phyloP scores from a whole-genome alignment of 768 basidiomycete genomes.

The Agaricus bisporus region DNA sequence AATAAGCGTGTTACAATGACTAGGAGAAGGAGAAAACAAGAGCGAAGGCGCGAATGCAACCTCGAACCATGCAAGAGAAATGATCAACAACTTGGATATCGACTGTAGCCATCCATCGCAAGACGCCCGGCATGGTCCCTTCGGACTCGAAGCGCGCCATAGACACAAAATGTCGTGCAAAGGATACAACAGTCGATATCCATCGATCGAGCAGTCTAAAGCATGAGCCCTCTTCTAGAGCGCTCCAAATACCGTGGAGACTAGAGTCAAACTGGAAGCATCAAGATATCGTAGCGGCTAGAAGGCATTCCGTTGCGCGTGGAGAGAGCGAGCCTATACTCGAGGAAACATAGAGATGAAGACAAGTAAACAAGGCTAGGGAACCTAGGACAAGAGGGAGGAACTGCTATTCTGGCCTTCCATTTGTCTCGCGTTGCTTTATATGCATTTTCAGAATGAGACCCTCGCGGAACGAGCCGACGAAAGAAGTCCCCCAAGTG shows the following conservation, averaged over 20 bases:
- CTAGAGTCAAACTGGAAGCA: background rate
- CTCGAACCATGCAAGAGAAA: background rate
- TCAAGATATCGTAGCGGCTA: too few species aligned
- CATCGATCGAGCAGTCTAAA: conserved; percentile 1
- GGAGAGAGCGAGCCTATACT: background rate
- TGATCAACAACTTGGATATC: conserved; percentile 4
- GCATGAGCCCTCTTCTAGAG: background rate
- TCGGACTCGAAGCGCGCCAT: conserved; percentile 7
- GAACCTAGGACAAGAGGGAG: background rate
- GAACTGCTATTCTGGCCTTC: background rate
- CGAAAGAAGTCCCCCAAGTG: background rate
- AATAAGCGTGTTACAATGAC: background rate
- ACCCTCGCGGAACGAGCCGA: background rate
- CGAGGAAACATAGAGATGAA: background rate
- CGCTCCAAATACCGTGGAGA: background rate
- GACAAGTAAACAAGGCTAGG: background rate
- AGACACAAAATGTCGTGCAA: conserved; percentile 3
- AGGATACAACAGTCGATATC: conserved; percentile 7
- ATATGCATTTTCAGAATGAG: background rate
- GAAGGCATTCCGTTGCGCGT: too few species aligned
- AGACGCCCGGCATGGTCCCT: conserved; percentile 5
- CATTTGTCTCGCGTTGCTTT: background rate
- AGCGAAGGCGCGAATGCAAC: background rate
- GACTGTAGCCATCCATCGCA: conserved; percentile 12
- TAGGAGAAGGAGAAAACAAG: background rate